These are phyloP conservation scores for Pulveroboletus sp. DNA, from an alignment of 768 basidiomycete genomes.

Conservation along the genomic window DNA sequence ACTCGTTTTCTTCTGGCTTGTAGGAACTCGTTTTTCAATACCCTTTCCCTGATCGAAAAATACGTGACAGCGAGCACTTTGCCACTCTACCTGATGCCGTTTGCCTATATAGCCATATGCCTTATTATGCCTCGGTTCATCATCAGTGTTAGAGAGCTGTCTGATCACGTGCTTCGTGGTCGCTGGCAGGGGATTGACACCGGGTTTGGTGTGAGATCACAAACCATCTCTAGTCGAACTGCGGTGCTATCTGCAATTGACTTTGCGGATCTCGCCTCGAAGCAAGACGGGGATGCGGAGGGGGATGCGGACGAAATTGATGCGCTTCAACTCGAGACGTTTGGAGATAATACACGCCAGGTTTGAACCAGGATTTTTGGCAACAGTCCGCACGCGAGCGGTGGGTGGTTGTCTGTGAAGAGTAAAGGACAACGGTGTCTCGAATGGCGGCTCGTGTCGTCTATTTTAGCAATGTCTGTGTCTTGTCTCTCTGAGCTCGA, in stretches of 20 bases:
- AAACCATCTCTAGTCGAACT: background rate
- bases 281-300: background rate
- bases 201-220: background rate
- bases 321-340: too few relatives aligned
- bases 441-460: too few relatives aligned
- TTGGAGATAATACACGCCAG: too few relatives aligned
- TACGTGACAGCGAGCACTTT: too few relatives aligned
- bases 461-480: too few relatives aligned
- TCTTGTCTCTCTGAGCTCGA: too few relatives aligned
- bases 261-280: background rate
- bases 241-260: background rate
- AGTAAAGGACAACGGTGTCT: too few relatives aligned
- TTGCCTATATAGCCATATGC: background rate
- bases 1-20: background rate
- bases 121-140: background rate
- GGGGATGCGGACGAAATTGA: background rate
- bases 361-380: too few relatives aligned
- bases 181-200: background rate
- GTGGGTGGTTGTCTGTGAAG: too few relatives aligned
- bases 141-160: background rate
- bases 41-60: too few relatives aligned
- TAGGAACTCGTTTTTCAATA: background rate
- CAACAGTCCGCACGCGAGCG: too few relatives aligned
- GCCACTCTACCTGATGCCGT: background rate
- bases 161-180: background rate